Conservation (phyloP, 2,329 filamentous ascomycete species). For the Xylaria sp. region DNA sequence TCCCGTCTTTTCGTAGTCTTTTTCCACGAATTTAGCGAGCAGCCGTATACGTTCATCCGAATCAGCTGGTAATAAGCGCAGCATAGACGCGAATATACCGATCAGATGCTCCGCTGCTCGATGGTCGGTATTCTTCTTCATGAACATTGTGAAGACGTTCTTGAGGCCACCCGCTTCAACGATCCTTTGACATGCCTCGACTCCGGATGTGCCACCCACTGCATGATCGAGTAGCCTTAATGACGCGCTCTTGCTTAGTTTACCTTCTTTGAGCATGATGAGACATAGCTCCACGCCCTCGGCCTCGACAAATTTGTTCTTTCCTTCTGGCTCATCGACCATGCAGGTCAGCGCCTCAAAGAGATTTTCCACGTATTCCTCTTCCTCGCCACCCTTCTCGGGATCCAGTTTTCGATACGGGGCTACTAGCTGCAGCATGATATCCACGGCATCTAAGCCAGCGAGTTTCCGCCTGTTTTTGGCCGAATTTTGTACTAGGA, state of each 20-base stretch:
- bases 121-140: conserved; percentile 78
- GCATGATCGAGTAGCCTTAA: conserved; percentile 88
- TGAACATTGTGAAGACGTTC: conserved; percentile 85
- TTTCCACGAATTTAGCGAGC: conserved; percentile 95
- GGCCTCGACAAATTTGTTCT: conserved; percentile 83
- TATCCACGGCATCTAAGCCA: conserved; percentile 77
- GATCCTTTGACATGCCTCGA: conserved; percentile 76
- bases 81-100: conserved; percentile 83
- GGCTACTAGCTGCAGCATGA: conserved; percentile 83
- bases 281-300: conserved; percentile 92
- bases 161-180: conserved; percentile 89
- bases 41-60: conserved; percentile 83
- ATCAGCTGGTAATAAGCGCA: conserved; percentile 81
- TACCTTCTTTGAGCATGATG: conserved; percentile 91
- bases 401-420: conserved; percentile 89
- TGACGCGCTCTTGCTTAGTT: conserved; percentile 81
- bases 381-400: conserved; percentile 84
- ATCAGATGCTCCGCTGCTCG: conserved; percentile 82
- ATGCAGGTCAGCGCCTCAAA: conserved; percentile 89
- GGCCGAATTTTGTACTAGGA: conserved; percentile 81
- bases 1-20: conserved; percentile 85
- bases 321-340: conserved; percentile 79
- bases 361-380: conserved; percentile 93
- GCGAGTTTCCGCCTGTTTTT: conserved; percentile 73
- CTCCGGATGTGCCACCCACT: conserved; percentile 63